Evolutionary conservation across 306 rosid genomes (phyloP), one percentile per base, ranked within the genome.

Genomic region (Vigna unguiculata): DNA sequence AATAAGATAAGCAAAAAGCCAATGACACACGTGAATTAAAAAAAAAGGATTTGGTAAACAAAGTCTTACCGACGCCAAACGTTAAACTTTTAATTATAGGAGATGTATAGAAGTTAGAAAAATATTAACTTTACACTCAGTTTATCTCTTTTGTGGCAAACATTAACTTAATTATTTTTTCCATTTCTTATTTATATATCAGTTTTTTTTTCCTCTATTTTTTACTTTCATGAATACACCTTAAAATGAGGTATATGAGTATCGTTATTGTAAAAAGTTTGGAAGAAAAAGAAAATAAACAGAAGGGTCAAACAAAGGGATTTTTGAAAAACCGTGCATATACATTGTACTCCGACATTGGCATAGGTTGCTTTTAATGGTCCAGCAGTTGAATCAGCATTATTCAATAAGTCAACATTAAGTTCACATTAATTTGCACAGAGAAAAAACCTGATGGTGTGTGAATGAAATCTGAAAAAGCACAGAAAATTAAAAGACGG

Each of bases 321-420:
- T 80, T 84, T 65, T 60, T 73, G 72, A 78, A 80, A 64, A 74
- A 60, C 64, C 46, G 83, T 71, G 88, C 82, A 53, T 72, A 81
- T 63, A 40, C 13, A 40, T 40, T 40, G 71, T 43, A 12, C 48
- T 43, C 1, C 57, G 55, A 75, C 72, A 63, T 60, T 68, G 69
- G 54, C 45, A 34, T 17, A n/a, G 15, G 3, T 41, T 54, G 49
- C 57, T 81, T 67, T 60, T 38, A 63, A 71, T 81, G 78, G 45
- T 6, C 28, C 64, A 22, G 43, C n/a, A 46, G 36, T 53, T 62
- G 34, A 84, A 71, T 25, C 34, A n/a, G 2, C 45, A 30, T 48
- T 19, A 43, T 47, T 48, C 49, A 71, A 76, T 6, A 30, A 63
- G 36, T 73, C 40, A 68, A 43, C 57, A 58, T 43, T 53, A 45